Base-by-base conservation (phyloP, 179 eudicot species). In the Beta macrorhiza region DNA sequence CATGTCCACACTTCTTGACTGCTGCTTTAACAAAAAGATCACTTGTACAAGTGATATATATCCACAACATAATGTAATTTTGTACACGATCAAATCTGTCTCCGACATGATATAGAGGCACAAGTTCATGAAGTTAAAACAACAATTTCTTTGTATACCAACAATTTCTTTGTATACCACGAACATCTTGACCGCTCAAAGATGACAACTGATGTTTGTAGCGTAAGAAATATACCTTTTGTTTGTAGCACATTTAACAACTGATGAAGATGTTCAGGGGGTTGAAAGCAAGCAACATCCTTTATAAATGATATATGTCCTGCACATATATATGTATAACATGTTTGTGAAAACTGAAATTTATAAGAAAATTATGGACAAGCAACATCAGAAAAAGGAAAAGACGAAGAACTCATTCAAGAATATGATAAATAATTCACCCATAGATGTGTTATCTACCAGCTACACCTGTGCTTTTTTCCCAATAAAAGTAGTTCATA, bases 221-320 rank as follows among this genome's bases (percentile, higher is more conserved):
- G 25, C 25, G 0, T 25, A 25, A 25, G 25, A 45, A 83, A 85
- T 19, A 17, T 17, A 95, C 99, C 99, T 91, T 89, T 95, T 56
- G 86, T 89, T 84, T 92, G 91, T 81, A 95, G 92, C 87, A 95
- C 88, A 84, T 88, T 89, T 79, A 95, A 75, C 87, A 95, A 90
- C 17, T 89, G 91, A 84, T 89, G 92, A 84, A 95, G 89, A 86
- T 92, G 91, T 89, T 90, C 90, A 7, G 99, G 98, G 37, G 98
- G 92, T 80, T 88, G 86, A 78, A 93, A 84, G 53, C 87, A 90
- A 80, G 99, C 99, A 56, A 91, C 89, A 74, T 92, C 95, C 85
- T 91, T 95, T 71, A 95, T 87, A 78, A 92, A 95, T 52, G 92
- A 87, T 70, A 88, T 84, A 55, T 95, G 99, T 81, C 88, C 99